Conservation (phyloP, 1,139 yeast species). For the Saccharomycopsis hybrid region DNA sequence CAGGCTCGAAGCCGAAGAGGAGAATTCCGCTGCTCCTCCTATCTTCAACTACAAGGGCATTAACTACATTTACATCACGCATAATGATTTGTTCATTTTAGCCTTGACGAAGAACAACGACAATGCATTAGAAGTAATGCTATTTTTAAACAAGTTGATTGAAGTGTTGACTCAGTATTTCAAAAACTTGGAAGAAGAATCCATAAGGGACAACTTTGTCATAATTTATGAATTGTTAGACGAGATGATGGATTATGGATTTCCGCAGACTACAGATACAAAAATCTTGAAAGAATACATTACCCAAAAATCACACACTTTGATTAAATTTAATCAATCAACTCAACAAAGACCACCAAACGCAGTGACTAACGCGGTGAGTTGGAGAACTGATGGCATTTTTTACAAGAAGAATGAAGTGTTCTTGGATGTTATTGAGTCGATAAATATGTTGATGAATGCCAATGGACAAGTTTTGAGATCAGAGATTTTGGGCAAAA, state of each 20-base stretch:
- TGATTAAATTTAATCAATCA: slow-evolving; percentile 40
- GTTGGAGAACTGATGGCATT: slow-evolving; percentile 95
- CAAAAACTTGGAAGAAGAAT: slow-evolving; percentile 86
- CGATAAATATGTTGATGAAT: slow-evolving; percentile 83
- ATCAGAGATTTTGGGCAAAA: slow-evolving; percentile 84
- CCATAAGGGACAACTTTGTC: slow-evolving; percentile 90
- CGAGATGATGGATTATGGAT: slow-evolving; percentile 98
- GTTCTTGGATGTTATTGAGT: slow-evolving; percentile 88
- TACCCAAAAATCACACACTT: slow-evolving; percentile 67
- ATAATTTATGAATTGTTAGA: slow-evolving; percentile 88
- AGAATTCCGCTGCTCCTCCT: slow-evolving; percentile 60
- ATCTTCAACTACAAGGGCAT: slow-evolving; percentile 73
- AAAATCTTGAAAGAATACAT: slow-evolving; percentile 86
- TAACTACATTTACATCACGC: slow-evolving; percentile 77
- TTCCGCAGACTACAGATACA: slow-evolving; percentile 93
- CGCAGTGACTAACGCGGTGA: slow-evolving; percentile 89
- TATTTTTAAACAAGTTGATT: slow-evolving; percentile 70
- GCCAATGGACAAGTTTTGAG: slow-evolving; percentile 86
- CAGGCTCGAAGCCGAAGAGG: slow-evolving; percentile 65
- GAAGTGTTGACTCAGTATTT: slow-evolving; percentile 81
- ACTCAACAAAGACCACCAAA: slow-evolving; percentile 69
- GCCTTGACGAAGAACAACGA: slow-evolving; percentile 78
- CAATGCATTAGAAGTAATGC: slow-evolving; percentile 74
- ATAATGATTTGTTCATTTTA: slow-evolving; percentile 75
- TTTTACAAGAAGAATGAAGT: slow-evolving; percentile 92